Percentiles rank a stretch among this genome's conserved stretches.
phyloP scores from a whole-genome alignment of 768 basidiomycete genomes.

The Strobilomyces dryophilus region DNA sequence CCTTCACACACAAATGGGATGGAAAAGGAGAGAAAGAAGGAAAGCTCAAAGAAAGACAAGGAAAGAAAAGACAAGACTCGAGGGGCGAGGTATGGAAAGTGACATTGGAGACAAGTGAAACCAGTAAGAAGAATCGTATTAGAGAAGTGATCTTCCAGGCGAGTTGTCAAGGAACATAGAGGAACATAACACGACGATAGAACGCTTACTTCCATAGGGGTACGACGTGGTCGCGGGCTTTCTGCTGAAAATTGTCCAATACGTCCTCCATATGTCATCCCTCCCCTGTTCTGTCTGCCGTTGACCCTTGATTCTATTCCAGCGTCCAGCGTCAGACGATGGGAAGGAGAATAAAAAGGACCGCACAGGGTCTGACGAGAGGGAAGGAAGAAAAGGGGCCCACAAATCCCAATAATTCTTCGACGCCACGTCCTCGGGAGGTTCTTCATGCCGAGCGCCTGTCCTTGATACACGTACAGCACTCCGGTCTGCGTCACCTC shows the following conservation, averaged over 20 bases:
- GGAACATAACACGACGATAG: not conserved
- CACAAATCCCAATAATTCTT: constrained; percentile 57
- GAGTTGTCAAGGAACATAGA: not conserved
- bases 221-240: constrained; percentile 68
- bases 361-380: not conserved
- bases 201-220: constrained; percentile 57
- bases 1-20: not conserved
- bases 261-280: constrained; percentile 56
- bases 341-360: not conserved
- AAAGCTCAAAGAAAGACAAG: not conserved
- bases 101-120: not conserved
- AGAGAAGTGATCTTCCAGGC: not conserved
- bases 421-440: constrained; percentile 53
- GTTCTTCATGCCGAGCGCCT: constrained; percentile 68
- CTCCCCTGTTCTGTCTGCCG: constrained; percentile 30
- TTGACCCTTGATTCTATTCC: constrained; percentile 36
- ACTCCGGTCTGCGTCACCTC: constrained; percentile 63
- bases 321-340: not conserved
- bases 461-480: constrained; percentile 69
- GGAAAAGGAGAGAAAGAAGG: not conserved
- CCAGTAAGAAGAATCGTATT: not conserved
- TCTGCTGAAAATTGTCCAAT: constrained; percentile 52
- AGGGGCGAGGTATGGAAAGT: not conserved
- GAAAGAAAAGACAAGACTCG: not conserved
- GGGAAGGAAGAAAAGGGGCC: constrained; percentile 10